Conservation (phyloP, 257 asterid genomes). For the Agastache rugosa region DNA sequence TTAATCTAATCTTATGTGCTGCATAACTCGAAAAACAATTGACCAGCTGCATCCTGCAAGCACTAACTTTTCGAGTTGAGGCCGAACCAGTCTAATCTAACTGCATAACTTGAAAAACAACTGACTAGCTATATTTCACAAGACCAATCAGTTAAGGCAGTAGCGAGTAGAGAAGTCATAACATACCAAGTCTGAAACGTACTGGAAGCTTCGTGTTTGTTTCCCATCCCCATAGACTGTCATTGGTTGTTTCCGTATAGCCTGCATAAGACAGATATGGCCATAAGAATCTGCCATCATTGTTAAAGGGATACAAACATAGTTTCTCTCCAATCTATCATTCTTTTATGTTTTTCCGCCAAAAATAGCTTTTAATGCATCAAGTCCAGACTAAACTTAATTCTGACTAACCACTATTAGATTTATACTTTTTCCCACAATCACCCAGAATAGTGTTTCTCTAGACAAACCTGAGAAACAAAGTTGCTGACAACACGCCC, state of each 20-base stretch:
- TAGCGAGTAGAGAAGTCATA: conserved; percentile 24
- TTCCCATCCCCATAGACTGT: conserved; percentile 96
- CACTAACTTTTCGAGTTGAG: neutral
- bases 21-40: neutral
- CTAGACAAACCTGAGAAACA: conserved; percentile 81
- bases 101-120: neutral
- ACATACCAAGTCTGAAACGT: conserved; percentile 91
- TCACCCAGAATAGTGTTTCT: neutral
- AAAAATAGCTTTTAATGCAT: neutral
- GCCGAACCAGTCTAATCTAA: neutral
- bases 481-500: conserved; percentile 99
- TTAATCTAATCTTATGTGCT: neutral
- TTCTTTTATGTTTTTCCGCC: neutral
- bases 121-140: conserved; percentile 10
- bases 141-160: conserved; percentile 15
- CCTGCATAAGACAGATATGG: conserved; percentile 53
- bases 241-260: conserved; percentile 84
- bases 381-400: neutral
- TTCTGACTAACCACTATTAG: conserved; percentile 14
- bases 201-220: conserved; percentile 95
- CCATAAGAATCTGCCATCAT: conserved; percentile 26
- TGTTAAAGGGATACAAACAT: neutral
- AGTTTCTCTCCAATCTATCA: neutral
- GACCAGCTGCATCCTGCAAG: conserved; percentile 9
- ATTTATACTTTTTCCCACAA: neutral